phyloP scores from a whole-genome alignment of 2,329 filamentous ascomycete genomes.

The Periconia sp. region DNA sequence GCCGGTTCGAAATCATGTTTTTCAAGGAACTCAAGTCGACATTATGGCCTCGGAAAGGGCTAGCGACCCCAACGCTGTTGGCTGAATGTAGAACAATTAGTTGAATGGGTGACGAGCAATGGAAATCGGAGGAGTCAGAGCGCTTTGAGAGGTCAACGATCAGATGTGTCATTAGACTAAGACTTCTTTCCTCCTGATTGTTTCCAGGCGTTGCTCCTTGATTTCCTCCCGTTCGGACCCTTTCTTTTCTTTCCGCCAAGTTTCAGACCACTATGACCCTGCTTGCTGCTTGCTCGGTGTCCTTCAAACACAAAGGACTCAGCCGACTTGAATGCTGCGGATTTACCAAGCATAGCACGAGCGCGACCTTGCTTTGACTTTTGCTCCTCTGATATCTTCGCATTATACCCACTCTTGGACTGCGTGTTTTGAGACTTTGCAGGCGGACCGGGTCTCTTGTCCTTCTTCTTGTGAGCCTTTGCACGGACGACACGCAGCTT shows the following conservation, averaged over 20 bases:
- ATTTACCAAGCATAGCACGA: conserved; percentile 73
- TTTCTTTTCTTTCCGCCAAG: conserved; percentile 60
- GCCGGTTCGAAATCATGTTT: too few species aligned
- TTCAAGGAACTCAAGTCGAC: too few species aligned
- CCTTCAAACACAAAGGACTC: conserved; percentile 83
- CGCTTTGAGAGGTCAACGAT: too few species aligned
- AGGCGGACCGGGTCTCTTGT: conserved; percentile 32
- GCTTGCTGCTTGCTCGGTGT: conserved; percentile 71
- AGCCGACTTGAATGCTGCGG: conserved; percentile 68
- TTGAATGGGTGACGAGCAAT: too few species aligned
- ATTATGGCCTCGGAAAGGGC: too few species aligned
- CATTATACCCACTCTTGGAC: conserved; percentile 64
- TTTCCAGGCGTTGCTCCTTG: conserved; percentile 55
- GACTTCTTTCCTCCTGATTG: conserved; percentile 38
- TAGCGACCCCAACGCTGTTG: too few species aligned
- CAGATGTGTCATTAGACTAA: too few species aligned
- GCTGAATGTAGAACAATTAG: too few species aligned
- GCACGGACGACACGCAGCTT: conserved; percentile 85
- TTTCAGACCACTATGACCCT: conserved; percentile 68
- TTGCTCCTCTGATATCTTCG: conserved; percentile 73
- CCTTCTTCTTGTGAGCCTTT: conserved; percentile 64
- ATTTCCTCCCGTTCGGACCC: conserved; percentile 51
- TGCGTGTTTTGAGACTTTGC: conserved; percentile 15
- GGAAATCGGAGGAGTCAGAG: too few species aligned
- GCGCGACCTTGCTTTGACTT: conserved; percentile 76